Base-by-base conservation (phyloP, 23 red algal species). In the Pyropia haitanensis region DNA sequence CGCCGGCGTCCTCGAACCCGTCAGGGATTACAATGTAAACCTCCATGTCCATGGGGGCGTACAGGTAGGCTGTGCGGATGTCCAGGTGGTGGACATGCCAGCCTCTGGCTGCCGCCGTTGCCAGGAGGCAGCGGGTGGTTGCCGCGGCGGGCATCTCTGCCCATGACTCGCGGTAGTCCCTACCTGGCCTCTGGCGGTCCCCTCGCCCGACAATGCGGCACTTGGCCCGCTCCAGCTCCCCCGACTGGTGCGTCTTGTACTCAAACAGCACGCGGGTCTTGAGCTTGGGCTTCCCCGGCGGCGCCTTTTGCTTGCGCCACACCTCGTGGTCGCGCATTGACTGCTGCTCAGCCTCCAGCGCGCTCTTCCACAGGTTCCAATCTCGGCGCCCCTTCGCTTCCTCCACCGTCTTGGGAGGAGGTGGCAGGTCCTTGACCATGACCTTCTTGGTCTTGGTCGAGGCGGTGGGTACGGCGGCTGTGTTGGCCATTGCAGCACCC, bases 121-220 rank as follows among this genome's bases (percentile, higher is more conserved):
- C 15, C 18, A 80, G 14, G 7, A 80, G 21, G 2, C 49, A 33
- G n/a, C 1, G 65, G 23, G 65, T 30, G 34, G 46, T 80, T 7
- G 65, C 14, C 15, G 49, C 63, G 16, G 15, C 44, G 3, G 67
- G 0, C 26, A 62, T 26, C 16, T 63, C 62, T 13, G 76, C 65
- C 23, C 27, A 80, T 15, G 23, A 31, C 23, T 68, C 61, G 25
- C 27, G 18, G 65, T 58, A 80, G 51, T 80, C 76, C 27, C 13
- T 52, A 8, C 64, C 1, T 13, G 12, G 1, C 8, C n/a, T 71
- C 48, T 80, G 76, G 10, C 27, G 0, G 21, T 68, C 0, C 0
- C 67, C 67, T 24, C 59, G 64, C 4, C 57, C 76, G 5, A 71
- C 1, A 6, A 80, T 2, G 28, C 65, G 65, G 27, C 57, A 22